Evolutionary conservation across 228 moss, liverwort and hornwort genomes (phyloP).

Genomic region (Sphagnum fallax): DNA sequence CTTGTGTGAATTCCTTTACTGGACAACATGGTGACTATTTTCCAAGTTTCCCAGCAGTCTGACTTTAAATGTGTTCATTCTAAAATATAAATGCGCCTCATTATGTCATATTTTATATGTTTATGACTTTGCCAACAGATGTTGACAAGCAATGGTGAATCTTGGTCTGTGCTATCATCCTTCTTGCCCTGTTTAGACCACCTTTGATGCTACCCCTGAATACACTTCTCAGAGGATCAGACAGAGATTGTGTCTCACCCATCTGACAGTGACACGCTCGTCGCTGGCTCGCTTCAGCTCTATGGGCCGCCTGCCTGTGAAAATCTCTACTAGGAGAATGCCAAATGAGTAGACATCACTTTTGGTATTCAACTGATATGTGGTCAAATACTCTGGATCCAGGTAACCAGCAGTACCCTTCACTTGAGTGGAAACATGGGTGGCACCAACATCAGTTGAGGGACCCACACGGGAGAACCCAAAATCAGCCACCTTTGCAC

Average conservation of each 20-base stretch:
- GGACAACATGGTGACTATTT: no score
- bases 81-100: no score
- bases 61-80: no score
- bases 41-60: no score
- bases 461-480: slow-evolving; percentile 46
- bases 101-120: no score
- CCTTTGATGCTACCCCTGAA: no score
- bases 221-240: no score
- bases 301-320: slow-evolving; percentile 43
- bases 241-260: slow-evolving; percentile 18
- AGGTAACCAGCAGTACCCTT: slow-evolving; percentile 55
- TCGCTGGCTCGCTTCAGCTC: slow-evolving; percentile 48
- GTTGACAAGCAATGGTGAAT: no score
- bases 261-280: slow-evolving; percentile 49
- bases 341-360: slow-evolving; percentile 63
- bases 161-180: no score
- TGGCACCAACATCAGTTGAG: slow-evolving; percentile 29
- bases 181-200: no score
- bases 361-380: slow-evolving; percentile 42
- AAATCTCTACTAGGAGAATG: slow-evolving; percentile 44
- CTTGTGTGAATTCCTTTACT: no score
- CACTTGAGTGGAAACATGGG: slow-evolving; percentile 51
- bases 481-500: slow-evolving; percentile 61
- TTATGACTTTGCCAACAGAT: no score
- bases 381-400: slow-evolving; percentile 50